A percentile compares a stretch with the other conserved stretches of the same genome.
phyloP scores from a whole-genome alignment of 2,329 filamentous ascomycete species.

The Nothophoma quercina region DNA sequence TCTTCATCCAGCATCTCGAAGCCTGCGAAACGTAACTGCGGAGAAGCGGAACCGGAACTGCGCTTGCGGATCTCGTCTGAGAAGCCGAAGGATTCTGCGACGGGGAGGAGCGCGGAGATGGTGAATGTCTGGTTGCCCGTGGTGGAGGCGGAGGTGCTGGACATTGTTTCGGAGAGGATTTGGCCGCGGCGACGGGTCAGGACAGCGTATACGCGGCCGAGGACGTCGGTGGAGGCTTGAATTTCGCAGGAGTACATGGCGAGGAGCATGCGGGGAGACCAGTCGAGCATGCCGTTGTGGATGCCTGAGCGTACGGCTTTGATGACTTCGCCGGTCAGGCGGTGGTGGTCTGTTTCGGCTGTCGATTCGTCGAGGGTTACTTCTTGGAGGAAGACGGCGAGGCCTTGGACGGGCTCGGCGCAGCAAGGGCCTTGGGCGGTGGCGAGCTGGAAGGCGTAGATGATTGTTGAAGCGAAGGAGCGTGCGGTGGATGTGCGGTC shows the following conservation, averaged over 20 bases:
- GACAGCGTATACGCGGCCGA: slow-evolving; percentile 96
- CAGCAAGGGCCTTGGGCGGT: slow-evolving; percentile 90
- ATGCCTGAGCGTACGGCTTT: slow-evolving; percentile 87
- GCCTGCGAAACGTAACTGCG: slow-evolving; percentile 91
- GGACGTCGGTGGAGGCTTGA: slow-evolving; percentile 92
- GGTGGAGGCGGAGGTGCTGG: slow-evolving; percentile 94
- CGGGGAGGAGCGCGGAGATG: slow-evolving; percentile 85
- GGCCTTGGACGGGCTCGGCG: slow-evolving; percentile 89
- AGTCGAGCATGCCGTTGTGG: slow-evolving; percentile 86
- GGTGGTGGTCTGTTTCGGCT: slow-evolving; percentile 69
- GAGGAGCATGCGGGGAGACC: slow-evolving; percentile 92
- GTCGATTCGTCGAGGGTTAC: slow-evolving; percentile 67
- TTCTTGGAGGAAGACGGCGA: slow-evolving; percentile 89
- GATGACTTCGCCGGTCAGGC: slow-evolving; percentile 92
- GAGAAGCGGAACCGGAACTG: slow-evolving; percentile 87
- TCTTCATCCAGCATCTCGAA: slow-evolving; percentile 95
- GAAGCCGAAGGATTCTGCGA: slow-evolving; percentile 96
- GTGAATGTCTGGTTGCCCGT: slow-evolving; percentile 95
- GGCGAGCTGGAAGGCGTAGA: slow-evolving; percentile 92
- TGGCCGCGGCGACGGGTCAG: slow-evolving; percentile 91
- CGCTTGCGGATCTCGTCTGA: slow-evolving; percentile 95
- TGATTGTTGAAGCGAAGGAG: slow-evolving; percentile 87
- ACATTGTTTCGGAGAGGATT: slow-evolving; percentile 88
- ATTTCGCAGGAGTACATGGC: slow-evolving; percentile 99
- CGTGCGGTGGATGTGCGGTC: slow-evolving; percentile 54